Percentiles rank a stretch among this genome's conserved stretches.
These are phyloP conservation scores for Solanum chacoense DNA, from an alignment of 305 asterid genomes.

Conservation along the genomic window DNA sequence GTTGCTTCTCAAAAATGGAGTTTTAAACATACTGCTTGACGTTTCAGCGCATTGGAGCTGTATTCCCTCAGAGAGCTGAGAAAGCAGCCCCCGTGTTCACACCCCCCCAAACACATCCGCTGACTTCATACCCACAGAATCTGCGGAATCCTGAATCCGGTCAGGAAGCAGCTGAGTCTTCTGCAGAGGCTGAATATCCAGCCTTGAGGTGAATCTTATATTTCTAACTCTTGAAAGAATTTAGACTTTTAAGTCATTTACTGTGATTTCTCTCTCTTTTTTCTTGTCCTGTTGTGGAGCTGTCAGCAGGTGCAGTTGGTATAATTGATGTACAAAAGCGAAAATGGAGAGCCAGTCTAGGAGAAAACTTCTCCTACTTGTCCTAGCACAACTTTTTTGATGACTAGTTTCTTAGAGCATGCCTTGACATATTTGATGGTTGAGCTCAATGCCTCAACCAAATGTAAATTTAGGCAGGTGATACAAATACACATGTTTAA, in stretches of 20 bases:
- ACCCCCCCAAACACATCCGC: constrained; percentile 85
- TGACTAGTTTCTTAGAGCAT: background rate
- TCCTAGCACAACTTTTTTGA: background rate
- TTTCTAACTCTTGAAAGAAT: background rate
- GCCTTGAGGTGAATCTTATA: constrained; percentile 54
- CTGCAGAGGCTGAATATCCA: constrained; percentile 93
- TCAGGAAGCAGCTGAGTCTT: constrained; percentile 63
- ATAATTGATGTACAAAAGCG: background rate
- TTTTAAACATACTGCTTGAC: constrained; percentile 5
- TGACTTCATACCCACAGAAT: constrained; percentile 84
- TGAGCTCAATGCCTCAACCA: background rate
- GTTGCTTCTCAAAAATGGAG: background rate
- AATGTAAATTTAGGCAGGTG: background rate
- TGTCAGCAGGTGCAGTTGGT: background rate
- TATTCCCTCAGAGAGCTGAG: constrained; percentile 92
- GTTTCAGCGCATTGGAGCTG: constrained; percentile 91
- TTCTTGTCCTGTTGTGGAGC: background rate
- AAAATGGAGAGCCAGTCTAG: background rate
- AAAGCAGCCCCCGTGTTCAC: constrained; percentile 83
- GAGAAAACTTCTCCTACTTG: background rate
- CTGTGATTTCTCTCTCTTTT: background rate
- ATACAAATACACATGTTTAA: background rate
- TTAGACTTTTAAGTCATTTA: background rate
- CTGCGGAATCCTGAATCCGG: constrained; percentile 57
- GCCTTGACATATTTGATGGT: background rate